These are phyloP conservation scores for Saturnispora mendoncae DNA, from an alignment of 805 yeast genomes.

Conservation along the genomic window DNA sequence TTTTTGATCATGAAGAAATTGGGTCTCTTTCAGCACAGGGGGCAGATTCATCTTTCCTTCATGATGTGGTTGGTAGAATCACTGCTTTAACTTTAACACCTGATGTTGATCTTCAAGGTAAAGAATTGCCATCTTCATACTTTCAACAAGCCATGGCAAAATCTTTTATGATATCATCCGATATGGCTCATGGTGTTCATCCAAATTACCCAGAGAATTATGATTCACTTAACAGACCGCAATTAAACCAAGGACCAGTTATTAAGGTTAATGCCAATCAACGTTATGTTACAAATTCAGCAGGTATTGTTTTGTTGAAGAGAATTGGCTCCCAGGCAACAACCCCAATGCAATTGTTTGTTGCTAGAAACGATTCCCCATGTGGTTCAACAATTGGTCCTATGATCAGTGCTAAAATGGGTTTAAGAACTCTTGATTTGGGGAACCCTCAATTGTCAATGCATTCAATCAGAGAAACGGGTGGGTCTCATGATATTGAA, in stretches of 20 bases:
- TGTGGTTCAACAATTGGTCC: slow-evolving; percentile 98
- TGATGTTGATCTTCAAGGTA: slow-evolving; percentile 26
- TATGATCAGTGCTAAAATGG: slow-evolving; percentile 76
- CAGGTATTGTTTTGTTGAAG: slow-evolving; percentile 74
- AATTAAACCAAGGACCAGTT: slow-evolving; percentile 83
- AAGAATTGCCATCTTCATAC: slow-evolving; percentile 28
- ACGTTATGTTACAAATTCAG: slow-evolving; percentile 87
- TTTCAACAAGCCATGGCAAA: slow-evolving; percentile 54
- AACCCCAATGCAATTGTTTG: slow-evolving; percentile 87
- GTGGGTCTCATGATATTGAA: slow-evolving; percentile 68
- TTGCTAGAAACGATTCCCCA: slow-evolving; percentile 86
- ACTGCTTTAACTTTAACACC: slow-evolving; percentile 39
- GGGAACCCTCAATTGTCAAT: slow-evolving; percentile 90
- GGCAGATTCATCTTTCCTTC: slow-evolving; percentile 86
- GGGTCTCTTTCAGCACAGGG: slow-evolving; percentile 95
- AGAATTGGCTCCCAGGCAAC: slow-evolving; percentile 55
- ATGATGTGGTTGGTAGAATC: slow-evolving; percentile 65
- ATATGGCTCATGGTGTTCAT: slow-evolving; percentile 95
- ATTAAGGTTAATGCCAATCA: slow-evolving; percentile 92
- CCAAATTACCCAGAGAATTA: slow-evolving; percentile 78
- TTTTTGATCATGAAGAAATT: slow-evolving; percentile 94
- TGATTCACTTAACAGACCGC: slow-evolving; percentile 73
- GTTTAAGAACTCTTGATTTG: slow-evolving; percentile 77
- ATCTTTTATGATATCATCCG: slow-evolving; percentile 85
- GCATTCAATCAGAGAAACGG: slow-evolving; percentile 92